These are phyloP conservation scores for Diatrype stigma DNA, from an alignment of 2,329 filamentous ascomycete species.

Conservation along the genomic window DNA sequence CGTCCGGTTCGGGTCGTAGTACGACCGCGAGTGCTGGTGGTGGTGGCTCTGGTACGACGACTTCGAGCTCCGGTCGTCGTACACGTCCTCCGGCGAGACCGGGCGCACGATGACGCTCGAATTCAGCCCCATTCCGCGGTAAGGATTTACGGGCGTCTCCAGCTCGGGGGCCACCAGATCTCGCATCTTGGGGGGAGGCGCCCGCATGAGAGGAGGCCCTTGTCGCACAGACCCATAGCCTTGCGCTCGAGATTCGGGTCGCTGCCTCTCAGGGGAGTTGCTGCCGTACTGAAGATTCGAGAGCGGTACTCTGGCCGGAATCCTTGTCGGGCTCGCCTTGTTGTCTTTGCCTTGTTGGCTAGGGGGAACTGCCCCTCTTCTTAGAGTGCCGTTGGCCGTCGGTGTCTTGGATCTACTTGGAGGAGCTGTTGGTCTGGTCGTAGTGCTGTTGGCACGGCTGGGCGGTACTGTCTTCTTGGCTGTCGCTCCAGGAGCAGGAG, in stretches of 20 bases:
- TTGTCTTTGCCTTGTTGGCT: slow-evolving; percentile 23
- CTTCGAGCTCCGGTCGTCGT: slow-evolving; percentile 58
- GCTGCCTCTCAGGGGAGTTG: slow-evolving; percentile 75
- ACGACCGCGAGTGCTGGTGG: slow-evolving; percentile 33
- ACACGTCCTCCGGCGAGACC: slow-evolving; percentile 76
- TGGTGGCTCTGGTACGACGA: slow-evolving; percentile 34
- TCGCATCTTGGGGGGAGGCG: slow-evolving; percentile 88
- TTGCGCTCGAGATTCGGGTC: slow-evolving; percentile 40
- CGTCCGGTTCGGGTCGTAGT: slow-evolving; percentile 8
- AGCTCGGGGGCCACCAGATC: slow-evolving; percentile 59
- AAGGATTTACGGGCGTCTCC: slow-evolving; percentile 45
- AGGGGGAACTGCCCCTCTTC: slow-evolving; percentile 26
- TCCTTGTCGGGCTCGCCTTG: slow-evolving; percentile 59
- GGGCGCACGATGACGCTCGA: slow-evolving; percentile 54
- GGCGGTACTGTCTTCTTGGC: slow-evolving; percentile 31
- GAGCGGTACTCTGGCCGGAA: slow-evolving; percentile 66
- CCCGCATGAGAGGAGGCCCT: slow-evolving; percentile 54
- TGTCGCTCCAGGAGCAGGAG: slow-evolving; percentile 59
- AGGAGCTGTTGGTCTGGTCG: slow-evolving; percentile 28
- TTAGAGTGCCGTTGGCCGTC: slow-evolving; percentile 35
- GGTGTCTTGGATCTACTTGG: slow-evolving; percentile 52
- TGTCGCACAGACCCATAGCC: slow-evolving; percentile 40
- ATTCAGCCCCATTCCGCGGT: slow-evolving; percentile 43
- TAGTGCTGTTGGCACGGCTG: slow-evolving; percentile 34
- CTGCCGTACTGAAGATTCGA: slow-evolving; percentile 65